phyloP scores from a whole-genome alignment of 2,329 filamentous ascomycete genomes.

The Phialophora macrospora region DNA sequence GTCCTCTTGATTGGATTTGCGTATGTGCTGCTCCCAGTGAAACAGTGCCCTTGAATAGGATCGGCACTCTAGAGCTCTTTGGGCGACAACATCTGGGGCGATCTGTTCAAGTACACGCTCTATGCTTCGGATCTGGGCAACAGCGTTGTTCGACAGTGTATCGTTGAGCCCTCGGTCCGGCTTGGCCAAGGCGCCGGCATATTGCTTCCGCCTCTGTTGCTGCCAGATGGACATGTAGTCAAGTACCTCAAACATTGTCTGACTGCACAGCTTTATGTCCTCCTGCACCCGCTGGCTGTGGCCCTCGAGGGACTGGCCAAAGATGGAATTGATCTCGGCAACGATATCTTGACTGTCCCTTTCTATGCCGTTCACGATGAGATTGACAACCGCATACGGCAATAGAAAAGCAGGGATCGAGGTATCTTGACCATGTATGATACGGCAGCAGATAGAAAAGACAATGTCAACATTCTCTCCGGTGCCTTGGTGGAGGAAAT shows the following conservation, averaged over 20 bases:
- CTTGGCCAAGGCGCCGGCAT: constrained; percentile 21
- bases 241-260: constrained; percentile 87
- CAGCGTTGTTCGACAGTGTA: constrained; percentile 28
- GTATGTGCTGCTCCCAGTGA: constrained; percentile 90
- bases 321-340: constrained; percentile 74
- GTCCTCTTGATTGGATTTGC: constrained; percentile 57
- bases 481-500: constrained; percentile 78
- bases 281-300: constrained; percentile 66
- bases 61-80: constrained; percentile 87
- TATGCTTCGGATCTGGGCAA: constrained; percentile 63
- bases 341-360: constrained; percentile 66
- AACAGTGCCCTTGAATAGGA: constrained; percentile 92
- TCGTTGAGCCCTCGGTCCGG: constrained; percentile 34
- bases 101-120: constrained; percentile 73
- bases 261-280: constrained; percentile 81
- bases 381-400: constrained; percentile 83
- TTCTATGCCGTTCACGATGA: constrained; percentile 74
- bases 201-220: constrained; percentile 70
- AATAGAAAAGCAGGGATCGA: constrained; percentile 86
- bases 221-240: constrained; percentile 93
- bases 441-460: constrained; percentile 78
- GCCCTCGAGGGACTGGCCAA: constrained; percentile 66
- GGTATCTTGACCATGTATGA: constrained; percentile 83
- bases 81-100: constrained; percentile 74
- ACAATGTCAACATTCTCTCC: constrained; percentile 74